These are phyloP conservation scores for Achlya hypogyna DNA, from an alignment of 352 stramenopile species.

Conservation along the genomic window DNA sequence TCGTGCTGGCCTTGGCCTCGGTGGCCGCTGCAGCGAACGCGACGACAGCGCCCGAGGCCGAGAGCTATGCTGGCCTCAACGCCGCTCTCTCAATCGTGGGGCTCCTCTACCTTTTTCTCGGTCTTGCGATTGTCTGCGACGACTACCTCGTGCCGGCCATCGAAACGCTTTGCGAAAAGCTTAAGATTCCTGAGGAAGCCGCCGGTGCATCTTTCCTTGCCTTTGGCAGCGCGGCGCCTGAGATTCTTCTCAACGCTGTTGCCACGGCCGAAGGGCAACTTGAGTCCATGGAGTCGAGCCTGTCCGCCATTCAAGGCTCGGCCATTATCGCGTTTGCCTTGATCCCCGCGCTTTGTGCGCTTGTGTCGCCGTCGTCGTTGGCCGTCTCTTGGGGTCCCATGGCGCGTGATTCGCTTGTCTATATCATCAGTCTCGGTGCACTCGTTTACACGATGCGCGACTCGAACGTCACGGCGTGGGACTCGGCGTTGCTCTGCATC, in stretches of 20 bases:
- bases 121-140: conserved; percentile 81
- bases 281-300: conserved; percentile 32
- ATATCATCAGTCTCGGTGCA: conserved; percentile 46
- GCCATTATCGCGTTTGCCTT: conserved; percentile 84
- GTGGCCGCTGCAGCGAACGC: neutral
- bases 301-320: conserved; percentile 80
- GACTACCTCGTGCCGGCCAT: conserved; percentile 81
- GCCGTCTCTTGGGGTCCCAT: conserved; percentile 66
- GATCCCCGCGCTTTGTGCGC: conserved; percentile 71
- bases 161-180: conserved; percentile 57
- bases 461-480: conserved; percentile 40
- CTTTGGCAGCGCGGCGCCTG: conserved; percentile 64
- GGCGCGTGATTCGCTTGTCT: conserved; percentile 73
- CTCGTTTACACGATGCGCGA: conserved; percentile 56
- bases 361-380: conserved; percentile 53
- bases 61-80: neutral
- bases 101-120: conserved; percentile 73
- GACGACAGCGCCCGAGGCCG: neutral
- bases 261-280: conserved; percentile 45
- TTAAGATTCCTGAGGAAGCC: conserved; percentile 62
- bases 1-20: neutral
- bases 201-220: conserved; percentile 80
- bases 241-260: conserved; percentile 82
- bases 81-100: conserved; percentile 42
- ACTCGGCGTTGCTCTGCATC: conserved; percentile 54